A percentile compares a stretch with the other conserved stretches of the same genome.
These are phyloP conservation scores for Lasiosphaeriaceae sp. DNA, from an alignment of 495 filamentous ascomycete genomes.

Conservation along the genomic window DNA sequence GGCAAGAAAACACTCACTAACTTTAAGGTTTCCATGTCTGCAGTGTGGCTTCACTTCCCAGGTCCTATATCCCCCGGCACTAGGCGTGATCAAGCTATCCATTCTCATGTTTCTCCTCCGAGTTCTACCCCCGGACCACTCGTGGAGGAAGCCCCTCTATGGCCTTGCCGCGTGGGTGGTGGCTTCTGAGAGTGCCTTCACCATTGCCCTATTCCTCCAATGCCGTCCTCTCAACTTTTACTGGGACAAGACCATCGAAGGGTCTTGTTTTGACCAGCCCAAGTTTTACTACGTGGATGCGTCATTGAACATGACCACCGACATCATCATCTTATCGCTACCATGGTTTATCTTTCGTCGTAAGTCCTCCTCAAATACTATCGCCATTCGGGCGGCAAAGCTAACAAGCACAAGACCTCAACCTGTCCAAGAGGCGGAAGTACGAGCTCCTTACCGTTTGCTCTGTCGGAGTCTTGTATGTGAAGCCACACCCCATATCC, in stretches of 20 bases:
- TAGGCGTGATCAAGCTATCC: conserved; percentile 1
- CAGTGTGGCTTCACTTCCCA: conserved; percentile 8
- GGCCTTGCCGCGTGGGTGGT: conserved; percentile 1
- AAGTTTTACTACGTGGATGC: conserved; percentile 9
- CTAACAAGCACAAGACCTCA: not conserved
- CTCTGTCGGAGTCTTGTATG: conserved; percentile 9
- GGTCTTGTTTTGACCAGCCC: conserved; percentile 5
- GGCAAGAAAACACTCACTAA: too few species aligned
- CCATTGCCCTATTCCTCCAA: conserved; percentile 7
- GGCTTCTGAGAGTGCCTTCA: conserved; percentile 2
- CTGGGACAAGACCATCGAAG: conserved; percentile 6
- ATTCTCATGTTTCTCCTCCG: conserved; percentile 7
- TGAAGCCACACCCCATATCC: not conserved
- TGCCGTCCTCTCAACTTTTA: conserved; percentile 6
- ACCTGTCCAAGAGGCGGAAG: conserved; percentile 3
- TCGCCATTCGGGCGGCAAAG: not conserved
- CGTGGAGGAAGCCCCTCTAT: conserved; percentile 3
- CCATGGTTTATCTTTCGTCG: conserved; percentile 9
- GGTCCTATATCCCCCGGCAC: conserved; percentile 2
- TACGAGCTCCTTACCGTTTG: conserved; percentile 3
- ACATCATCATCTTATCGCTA: conserved; percentile 2
- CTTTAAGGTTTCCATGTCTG: not conserved
- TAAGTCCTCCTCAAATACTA: conserved; percentile 1
- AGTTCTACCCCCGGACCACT: not conserved
- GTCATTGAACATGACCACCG: conserved; percentile 6